Evolutionary conservation across 2,329 filamentous ascomycete genomes (phyloP).

Genomic region (Myriosclerotinia curreyana): DNA sequence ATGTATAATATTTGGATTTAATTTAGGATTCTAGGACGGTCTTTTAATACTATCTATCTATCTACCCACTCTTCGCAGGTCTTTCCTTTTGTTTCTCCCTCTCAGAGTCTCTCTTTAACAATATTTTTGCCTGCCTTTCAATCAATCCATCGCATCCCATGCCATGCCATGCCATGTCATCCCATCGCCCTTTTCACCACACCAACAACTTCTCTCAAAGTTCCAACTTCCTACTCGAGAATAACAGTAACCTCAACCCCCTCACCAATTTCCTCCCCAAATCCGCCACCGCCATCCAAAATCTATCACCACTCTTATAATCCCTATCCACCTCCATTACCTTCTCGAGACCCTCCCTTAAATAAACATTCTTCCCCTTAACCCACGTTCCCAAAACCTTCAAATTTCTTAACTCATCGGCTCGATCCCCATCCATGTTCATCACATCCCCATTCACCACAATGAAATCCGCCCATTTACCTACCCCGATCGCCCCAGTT

Average conservation of each 20-base stretch:
- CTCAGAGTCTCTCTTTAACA: not conserved
- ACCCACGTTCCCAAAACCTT: constrained; percentile 67
- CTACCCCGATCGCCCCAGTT: constrained; percentile 57
- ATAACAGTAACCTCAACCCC: not conserved
- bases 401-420: constrained; percentile 52
- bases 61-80: not conserved
- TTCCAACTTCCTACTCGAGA: not conserved
- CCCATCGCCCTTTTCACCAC: no score
- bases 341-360: not conserved
- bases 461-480: constrained; percentile 66
- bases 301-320: not conserved
- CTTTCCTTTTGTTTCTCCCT: not conserved
- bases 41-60: not conserved
- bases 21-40: not conserved
- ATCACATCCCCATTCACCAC: constrained; percentile 61
- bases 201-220: not conserved
- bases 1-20: not conserved
- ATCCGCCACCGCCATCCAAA: not conserved
- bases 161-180: not conserved
- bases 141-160: not conserved
- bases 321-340: not conserved
- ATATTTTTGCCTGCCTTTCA: not conserved
- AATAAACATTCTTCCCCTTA: constrained; percentile 45
- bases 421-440: constrained; percentile 24
- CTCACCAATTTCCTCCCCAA: not conserved